Evolutionary conservation across 345 rosid species (phyloP).

Genomic region (Pistacia integerrima): DNA sequence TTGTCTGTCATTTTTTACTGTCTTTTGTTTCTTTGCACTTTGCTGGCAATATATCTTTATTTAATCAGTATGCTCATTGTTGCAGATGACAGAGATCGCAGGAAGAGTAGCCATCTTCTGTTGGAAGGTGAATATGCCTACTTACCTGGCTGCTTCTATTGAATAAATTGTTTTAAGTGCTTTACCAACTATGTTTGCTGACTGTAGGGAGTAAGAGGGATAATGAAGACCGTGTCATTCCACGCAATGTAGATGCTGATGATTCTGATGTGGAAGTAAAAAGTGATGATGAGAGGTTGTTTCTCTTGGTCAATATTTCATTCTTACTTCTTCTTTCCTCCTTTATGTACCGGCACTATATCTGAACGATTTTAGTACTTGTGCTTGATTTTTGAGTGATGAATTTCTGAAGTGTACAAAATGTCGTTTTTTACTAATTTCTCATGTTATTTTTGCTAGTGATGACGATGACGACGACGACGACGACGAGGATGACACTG

Average conservation of each 20-base stretch:
- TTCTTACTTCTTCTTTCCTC: not conserved
- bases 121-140: conserved; percentile 56
- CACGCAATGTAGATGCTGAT: conserved; percentile 92
- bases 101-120: conserved; percentile 74
- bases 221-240: conserved; percentile 76
- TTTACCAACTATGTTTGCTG: conserved; percentile 27
- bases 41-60: not conserved
- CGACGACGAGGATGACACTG: conserved; percentile 79
- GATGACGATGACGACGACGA: conserved; percentile 64
- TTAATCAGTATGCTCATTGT: conserved; percentile 9
- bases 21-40: conserved; percentile 9
- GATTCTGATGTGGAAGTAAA: conserved; percentile 86
- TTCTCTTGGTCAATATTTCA: conserved; percentile 5
- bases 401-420: not conserved
- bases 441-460: conserved; percentile 18
- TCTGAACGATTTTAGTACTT: not conserved
- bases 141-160: conserved; percentile 6
- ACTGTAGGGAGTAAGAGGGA: conserved; percentile 71
- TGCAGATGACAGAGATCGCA: conserved; percentile 90
- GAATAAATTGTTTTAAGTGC: not conserved
- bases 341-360: not conserved
- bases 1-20: not conserved
- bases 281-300: conserved; percentile 69
- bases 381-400: not conserved
- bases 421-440: no score